Evolutionary conservation across 805 yeast species (phyloP).

Genomic region (Cyberlindnera bimundalis): DNA sequence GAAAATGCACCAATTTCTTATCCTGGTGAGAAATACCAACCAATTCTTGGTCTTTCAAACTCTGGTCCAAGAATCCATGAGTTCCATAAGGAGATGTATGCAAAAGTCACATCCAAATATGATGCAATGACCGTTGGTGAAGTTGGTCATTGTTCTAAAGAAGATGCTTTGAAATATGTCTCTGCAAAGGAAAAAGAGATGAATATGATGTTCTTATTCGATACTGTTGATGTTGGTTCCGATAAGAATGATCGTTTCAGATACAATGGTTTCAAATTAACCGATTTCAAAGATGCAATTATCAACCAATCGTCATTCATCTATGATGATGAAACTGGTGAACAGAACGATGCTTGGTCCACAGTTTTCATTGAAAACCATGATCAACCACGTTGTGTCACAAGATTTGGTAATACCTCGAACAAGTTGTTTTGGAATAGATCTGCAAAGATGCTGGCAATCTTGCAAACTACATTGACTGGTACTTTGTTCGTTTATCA

Average conservation of each 20-base stretch:
- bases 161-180: conserved; percentile 42
- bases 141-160: conserved; percentile 42
- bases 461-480: conserved; percentile 43
- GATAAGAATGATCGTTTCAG: conserved; percentile 34
- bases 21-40: conserved; percentile 41
- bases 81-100: conserved; percentile 50
- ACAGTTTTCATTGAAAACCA: conserved; percentile 53
- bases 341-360: conserved; percentile 50
- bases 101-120: conserved; percentile 39
- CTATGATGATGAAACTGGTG: conserved; percentile 29
- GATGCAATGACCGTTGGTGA: conserved; percentile 60
- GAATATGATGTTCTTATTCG: conserved; percentile 39
- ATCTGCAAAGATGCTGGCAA: conserved; percentile 47
- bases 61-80: conserved; percentile 58
- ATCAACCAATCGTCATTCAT: conserved; percentile 35
- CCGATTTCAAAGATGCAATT: conserved; percentile 41
- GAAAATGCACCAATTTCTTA: conserved; percentile 47
- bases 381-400: conserved; percentile 52
- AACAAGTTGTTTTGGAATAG: conserved; percentile 30
- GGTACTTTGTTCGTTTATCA: conserved; percentile 58
- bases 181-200: conserved; percentile 36
- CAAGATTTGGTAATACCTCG: conserved; percentile 48
- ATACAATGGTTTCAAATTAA: conserved; percentile 32
- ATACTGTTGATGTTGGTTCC: conserved; percentile 37
- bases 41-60: conserved; percentile 31